Evolutionary conservation across 257 asterid species (phyloP), one percentile per base, ranked within the genome.

Genomic region (Nicotiana obtusifolia): DNA sequence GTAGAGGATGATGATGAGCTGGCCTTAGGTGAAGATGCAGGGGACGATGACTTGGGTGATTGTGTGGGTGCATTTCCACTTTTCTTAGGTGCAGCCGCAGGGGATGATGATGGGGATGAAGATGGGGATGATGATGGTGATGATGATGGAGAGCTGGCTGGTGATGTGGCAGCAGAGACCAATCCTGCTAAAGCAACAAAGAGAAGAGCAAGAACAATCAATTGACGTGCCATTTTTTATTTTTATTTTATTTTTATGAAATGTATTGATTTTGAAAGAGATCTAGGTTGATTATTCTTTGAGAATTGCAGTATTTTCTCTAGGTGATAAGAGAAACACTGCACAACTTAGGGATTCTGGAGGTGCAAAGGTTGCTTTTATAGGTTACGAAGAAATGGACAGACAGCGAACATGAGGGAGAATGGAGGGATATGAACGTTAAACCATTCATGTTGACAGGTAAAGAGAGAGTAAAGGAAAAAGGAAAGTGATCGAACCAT

Each of bases 101-200:
- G 5, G 7, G 83, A 10, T 11, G 83, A 22, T 0, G 83, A 26
- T 9, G 92, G 28, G 10, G 65, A 60, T 91, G 80, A 81, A 83
- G 2, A 89, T 88, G 19, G 76, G 52, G 16, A 80, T 37, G 47
- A 7, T 37, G 47, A 37, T 0, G 84, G 78, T 1, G 92, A 81
- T 7, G 85, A 28, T 0, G 91, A 47, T 1, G 95, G 92, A 52
- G 90, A 65, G 47, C 33, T 11, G 59, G 71, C 44, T 0, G 96
- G 97, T 19, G 92, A 73, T 19, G 88, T 84, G 64, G 93, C 93
- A 52, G 92, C 92, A 10, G 95, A 86, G n/a, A 83, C 94, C 80
- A 82, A 84, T 5, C 92, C 96, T 11, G 73, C 84, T 11, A 85
- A 49, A 81, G 77, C 94, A 71, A 88, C 82, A 75, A 90, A 81